phyloP scores from a whole-genome alignment of 1,139 yeast species.

The Protomyces arabidopsidicola region DNA sequence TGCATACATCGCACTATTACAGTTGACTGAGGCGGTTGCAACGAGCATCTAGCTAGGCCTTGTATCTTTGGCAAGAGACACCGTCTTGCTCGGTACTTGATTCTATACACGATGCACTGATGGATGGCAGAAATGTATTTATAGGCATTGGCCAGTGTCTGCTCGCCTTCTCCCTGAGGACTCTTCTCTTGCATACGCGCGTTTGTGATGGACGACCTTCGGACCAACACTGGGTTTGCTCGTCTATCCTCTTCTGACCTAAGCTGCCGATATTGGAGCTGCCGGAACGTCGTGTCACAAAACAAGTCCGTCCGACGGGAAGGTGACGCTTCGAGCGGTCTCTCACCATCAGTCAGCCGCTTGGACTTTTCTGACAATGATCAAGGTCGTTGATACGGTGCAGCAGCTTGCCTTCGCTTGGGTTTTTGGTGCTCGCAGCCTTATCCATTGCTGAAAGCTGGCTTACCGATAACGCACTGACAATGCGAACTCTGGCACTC shows the following conservation, averaged over 20 bases:
- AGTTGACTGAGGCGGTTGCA: too few relatives aligned
- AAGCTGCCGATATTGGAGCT: background rate
- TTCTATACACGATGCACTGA: too few relatives aligned
- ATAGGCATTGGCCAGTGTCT: too few relatives aligned
- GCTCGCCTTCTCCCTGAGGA: too few relatives aligned
- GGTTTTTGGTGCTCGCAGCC: background rate
- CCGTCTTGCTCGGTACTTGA: too few relatives aligned
- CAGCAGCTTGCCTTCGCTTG: slow-evolving; percentile 1
- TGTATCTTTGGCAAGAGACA: too few relatives aligned
- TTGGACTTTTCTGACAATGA: background rate
- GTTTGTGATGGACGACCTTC: background rate
- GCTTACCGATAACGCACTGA: background rate
- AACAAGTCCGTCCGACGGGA: background rate
- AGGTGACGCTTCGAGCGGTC: background rate
- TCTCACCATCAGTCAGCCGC: background rate
- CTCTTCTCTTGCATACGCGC: background rate
- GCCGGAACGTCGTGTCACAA: background rate
- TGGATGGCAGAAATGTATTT: too few relatives aligned
- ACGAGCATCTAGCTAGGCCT: too few relatives aligned
- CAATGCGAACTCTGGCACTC: background rate
- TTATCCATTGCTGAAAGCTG: slow-evolving; percentile 1
- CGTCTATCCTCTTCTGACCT: background rate
- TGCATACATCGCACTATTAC: too few relatives aligned
- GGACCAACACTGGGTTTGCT: background rate
- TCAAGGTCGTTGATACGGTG: slow-evolving; percentile 4